phyloP scores from a whole-genome alignment of 306 rosid species.

The Coriaria nepalensis region DNA sequence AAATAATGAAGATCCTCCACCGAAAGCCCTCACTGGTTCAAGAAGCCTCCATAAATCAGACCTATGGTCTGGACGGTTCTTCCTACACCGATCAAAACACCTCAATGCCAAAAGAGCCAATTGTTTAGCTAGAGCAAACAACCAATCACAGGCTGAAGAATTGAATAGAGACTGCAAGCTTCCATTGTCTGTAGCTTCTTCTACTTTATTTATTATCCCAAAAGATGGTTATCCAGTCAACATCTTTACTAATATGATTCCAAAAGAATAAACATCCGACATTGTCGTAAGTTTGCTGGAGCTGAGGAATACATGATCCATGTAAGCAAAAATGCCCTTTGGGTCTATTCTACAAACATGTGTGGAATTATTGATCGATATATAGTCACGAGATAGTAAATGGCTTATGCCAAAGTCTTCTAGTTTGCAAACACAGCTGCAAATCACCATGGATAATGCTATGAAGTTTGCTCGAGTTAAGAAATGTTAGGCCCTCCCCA shows the following conservation, averaged over 20 bases:
- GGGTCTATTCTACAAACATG: conserved; percentile 56
- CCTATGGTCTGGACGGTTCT: conserved; percentile 48
- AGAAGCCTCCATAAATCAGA: conserved; percentile 69
- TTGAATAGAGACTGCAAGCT: conserved; percentile 44
- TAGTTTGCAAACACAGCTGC: too few relatives aligned
- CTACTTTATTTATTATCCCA: conserved; percentile 49
- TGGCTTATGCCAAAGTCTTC: too few relatives aligned
- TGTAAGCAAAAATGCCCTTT: conserved; percentile 49
- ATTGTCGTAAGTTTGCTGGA: conserved; percentile 62
- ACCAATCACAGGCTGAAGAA: conserved; percentile 93
- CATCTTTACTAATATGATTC: conserved; percentile 51
- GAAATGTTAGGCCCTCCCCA: too few relatives aligned
- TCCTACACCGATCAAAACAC: conserved; percentile 51
- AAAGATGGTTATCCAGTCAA: conserved; percentile 62
- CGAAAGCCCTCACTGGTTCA: conserved; percentile 60
- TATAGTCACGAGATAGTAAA: too few relatives aligned
- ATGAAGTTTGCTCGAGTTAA: too few relatives aligned
- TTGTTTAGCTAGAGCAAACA: conserved; percentile 52
- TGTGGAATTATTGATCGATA: too few relatives aligned
- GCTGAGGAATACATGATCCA: conserved; percentile 71
- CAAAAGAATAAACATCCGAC: conserved; percentile 89
- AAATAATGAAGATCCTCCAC: conserved; percentile 22
- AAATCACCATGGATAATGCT: too few relatives aligned
- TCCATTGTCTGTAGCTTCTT: conserved; percentile 38
- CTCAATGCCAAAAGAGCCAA: conserved; percentile 59